Evolutionary conservation across 2,329 filamentous ascomycete genomes (phyloP), one percentile per base, ranked within the genome.

Genomic region (Periconia sp.): DNA sequence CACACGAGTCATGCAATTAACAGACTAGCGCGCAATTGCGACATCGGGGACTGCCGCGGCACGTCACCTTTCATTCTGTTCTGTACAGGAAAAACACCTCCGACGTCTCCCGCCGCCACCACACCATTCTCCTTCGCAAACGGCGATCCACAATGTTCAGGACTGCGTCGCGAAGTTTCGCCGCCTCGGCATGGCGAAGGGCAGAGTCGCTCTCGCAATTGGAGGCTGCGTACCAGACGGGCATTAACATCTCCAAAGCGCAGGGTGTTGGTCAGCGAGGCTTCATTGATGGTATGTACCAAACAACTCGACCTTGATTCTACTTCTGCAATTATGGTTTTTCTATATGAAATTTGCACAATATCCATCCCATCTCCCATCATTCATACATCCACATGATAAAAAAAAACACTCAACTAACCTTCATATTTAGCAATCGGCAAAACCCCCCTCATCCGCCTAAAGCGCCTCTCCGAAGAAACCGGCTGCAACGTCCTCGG

Each of bases 401-500:
- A 27, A 27, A 27, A 5, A 27, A 27, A 27, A 5, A 27, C 8
- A 27, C 23, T 5, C 8, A 8, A 27, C 60, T 63, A 43, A 64
- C 43, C 1, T 11, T 0, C 3, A 27, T 8, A 10, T 0, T 31
- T 15, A 96, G 94, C 94, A 51, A 97, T 99, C 77, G 94, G 94
- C 60, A 97, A 97, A 76, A 99, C 94, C 0, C 93, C 94, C 1
- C 84, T 99, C 50, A 96, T 99, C 74, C 88, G 90, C 46, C 82
- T 99, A 47, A 93, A 96, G 76, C 85, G 82, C 57, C 86, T 97
- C 63, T 97, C 93, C 41, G 86, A 91, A 55, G 84, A 95, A 70
- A 97, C 94, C 0, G 92, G 92, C 61, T 97, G 94, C 82, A 90
- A 96, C 65, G 81, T 99, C 54, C 86, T 97, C 41, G 94, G 93